Evolutionary conservation across 2,329 filamentous ascomycete species (phyloP).

Genomic region (Ceratocystis colombiana): DNA sequence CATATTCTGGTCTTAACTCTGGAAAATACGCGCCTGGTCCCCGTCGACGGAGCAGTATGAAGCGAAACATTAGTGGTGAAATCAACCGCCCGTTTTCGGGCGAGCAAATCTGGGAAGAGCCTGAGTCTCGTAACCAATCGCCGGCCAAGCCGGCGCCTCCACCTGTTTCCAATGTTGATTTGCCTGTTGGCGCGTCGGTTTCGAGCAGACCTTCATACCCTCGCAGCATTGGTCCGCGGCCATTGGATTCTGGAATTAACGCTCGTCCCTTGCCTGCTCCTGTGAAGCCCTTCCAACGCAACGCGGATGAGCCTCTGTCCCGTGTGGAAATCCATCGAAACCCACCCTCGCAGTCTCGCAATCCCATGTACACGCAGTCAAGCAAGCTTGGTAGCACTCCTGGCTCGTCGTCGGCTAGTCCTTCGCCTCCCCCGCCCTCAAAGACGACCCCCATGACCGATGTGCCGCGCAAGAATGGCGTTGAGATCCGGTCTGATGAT

Average conservation of each 20-base stretch:
- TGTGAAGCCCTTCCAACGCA: slow-evolving; percentile 34
- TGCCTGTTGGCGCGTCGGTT: slow-evolving; percentile 16
- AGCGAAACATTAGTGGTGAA: slow-evolving; percentile 61
- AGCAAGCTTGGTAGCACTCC: neutral
- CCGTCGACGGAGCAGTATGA: slow-evolving; percentile 54
- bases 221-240: slow-evolving; percentile 15
- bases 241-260: slow-evolving; percentile 15
- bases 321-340: slow-evolving; percentile 73
- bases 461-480: slow-evolving; percentile 52
- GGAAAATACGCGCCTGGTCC: slow-evolving; percentile 30
- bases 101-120: slow-evolving; percentile 84
- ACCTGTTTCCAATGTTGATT: slow-evolving; percentile 29
- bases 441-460: neutral
- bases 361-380: slow-evolving; percentile 54
- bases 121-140: slow-evolving; percentile 39
- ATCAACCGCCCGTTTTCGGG: slow-evolving; percentile 57
- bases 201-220: neutral
- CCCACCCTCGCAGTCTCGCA: slow-evolving; percentile 69
- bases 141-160: slow-evolving; percentile 25
- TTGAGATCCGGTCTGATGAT: slow-evolving; percentile 77
- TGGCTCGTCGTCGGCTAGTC: slow-evolving; percentile 6
- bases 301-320: slow-evolving; percentile 37
- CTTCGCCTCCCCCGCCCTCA: slow-evolving; percentile 2
- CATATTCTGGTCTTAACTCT: slow-evolving; percentile 29
- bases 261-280: slow-evolving; percentile 35